These are phyloP conservation scores for Leccinum aurantiacum DNA, from an alignment of 768 basidiomycete genomes.

Conservation along the genomic window DNA sequence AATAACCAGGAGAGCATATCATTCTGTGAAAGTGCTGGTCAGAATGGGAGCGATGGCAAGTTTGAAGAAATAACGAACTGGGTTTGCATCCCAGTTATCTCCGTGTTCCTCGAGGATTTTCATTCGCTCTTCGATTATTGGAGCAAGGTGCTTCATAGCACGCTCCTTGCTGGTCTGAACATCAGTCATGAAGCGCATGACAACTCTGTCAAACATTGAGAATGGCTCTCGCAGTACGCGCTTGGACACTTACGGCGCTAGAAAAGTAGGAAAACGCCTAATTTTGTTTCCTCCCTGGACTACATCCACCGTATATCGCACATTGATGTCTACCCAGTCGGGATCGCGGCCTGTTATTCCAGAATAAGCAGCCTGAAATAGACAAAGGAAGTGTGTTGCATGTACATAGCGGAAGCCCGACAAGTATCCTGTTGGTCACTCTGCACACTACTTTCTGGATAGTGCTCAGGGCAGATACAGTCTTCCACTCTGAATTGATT, in stretches of 20 bases:
- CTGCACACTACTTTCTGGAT: background rate
- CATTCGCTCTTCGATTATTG: constrained; percentile 3
- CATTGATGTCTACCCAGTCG: constrained; percentile 4
- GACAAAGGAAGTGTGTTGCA: background rate
- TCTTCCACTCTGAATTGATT: background rate
- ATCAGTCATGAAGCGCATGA: background rate
- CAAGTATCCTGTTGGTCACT: background rate
- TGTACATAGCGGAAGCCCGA: background rate
- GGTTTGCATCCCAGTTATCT: background rate
- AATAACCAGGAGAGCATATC: background rate
- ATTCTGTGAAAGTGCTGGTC: background rate
- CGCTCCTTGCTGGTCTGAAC: background rate
- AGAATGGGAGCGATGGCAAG: no score
- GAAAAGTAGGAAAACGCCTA: background rate
- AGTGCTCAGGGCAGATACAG: background rate
- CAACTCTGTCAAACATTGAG: background rate
- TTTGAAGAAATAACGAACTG: background rate
- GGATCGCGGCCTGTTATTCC: background rate
- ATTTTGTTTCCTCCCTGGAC: background rate
- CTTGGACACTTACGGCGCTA: background rate
- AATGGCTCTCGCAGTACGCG: no score
- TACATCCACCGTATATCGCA: background rate
- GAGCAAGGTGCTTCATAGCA: background rate
- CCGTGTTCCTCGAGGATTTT: background rate
- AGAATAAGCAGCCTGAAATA: background rate